Evolutionary conservation across 768 basidiomycete genomes (phyloP).

Genomic region (Trametopsis cervina): DNA sequence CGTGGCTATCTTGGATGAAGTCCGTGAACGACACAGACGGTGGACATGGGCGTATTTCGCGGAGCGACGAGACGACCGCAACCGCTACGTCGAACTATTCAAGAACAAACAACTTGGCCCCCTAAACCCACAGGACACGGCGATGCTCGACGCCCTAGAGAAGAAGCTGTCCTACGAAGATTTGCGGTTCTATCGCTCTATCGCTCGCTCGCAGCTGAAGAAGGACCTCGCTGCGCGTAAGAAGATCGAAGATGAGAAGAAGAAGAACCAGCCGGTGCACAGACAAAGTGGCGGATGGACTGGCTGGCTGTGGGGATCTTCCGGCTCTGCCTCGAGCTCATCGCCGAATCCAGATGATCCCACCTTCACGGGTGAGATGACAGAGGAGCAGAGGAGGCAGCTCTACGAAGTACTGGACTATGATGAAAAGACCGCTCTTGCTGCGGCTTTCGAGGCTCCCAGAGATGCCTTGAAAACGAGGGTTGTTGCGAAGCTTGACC

Average conservation of each 20-base stretch:
- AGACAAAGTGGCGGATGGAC: conserved; percentile 49
- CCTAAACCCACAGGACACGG: conserved; percentile 45
- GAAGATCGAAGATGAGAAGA: conserved; percentile 63
- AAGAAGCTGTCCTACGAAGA: conserved; percentile 87
- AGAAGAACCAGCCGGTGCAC: conserved; percentile 41
- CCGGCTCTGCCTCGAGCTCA: conserved; percentile 36
- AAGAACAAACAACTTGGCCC: conserved; percentile 60
- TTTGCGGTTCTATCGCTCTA: conserved; percentile 94
- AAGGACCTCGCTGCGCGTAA: conserved; percentile 72
- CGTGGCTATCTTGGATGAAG: conserved; percentile 71
- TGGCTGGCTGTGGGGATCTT: conserved; percentile 83
- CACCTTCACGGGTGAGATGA: conserved; percentile 64
- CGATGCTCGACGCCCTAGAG: conserved; percentile 61
- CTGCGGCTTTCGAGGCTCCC: conserved; percentile 62
- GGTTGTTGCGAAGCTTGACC: conserved; percentile 71
- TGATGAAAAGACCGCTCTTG: conserved; percentile 77
- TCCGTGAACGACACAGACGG: conserved; percentile 73
- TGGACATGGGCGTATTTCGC: conserved; percentile 94
- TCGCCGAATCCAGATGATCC: conserved; percentile 40
- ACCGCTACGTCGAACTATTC: conserved; percentile 77
- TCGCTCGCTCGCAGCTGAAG: conserved; percentile 79
- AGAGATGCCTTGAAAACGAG: conserved; percentile 76
- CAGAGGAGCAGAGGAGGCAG: conserved; percentile 84
- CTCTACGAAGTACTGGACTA: conserved; percentile 89
- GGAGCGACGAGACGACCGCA: conserved; percentile 82